Percentiles rank a stretch among this genome's conserved stretches.
Evolutionary conservation across 2,329 filamentous ascomycete species (phyloP).

Genomic region (Ophiostoma australiae): DNA sequence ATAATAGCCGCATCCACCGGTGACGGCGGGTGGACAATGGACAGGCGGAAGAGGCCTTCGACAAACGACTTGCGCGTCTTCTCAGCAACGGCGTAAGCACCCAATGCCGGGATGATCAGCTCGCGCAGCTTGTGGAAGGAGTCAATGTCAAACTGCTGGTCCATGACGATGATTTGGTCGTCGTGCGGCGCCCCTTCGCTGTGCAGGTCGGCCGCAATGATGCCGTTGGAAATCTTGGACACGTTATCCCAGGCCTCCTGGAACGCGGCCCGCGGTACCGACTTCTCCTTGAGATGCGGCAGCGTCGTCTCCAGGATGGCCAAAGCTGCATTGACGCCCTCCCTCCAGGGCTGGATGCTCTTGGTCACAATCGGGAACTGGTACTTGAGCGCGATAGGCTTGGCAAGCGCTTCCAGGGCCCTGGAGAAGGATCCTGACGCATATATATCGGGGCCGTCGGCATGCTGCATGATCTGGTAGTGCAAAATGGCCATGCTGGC

Average conservation of each 20-base stretch:
- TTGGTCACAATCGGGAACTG: slow-evolving; percentile 67
- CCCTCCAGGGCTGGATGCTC: slow-evolving; percentile 68
- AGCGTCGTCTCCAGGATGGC: slow-evolving; percentile 63
- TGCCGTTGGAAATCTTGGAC: slow-evolving; percentile 61
- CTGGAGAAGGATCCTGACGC: slow-evolving; percentile 59
- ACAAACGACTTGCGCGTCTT: slow-evolving; percentile 64
- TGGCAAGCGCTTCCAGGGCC: slow-evolving; percentile 62
- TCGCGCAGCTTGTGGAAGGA: slow-evolving; percentile 65
- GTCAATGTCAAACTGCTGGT: slow-evolving; percentile 76
- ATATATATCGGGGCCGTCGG: slow-evolving; percentile 63
- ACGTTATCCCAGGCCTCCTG: slow-evolving; percentile 66
- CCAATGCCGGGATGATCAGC: slow-evolving; percentile 70
- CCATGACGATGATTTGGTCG: slow-evolving; percentile 46
- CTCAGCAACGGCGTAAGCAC: slow-evolving; percentile 60
- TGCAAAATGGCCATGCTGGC: slow-evolving; percentile 68
- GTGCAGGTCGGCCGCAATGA: slow-evolving; percentile 60
- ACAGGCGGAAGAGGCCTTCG: slow-evolving; percentile 72
- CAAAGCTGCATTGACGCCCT: slow-evolving; percentile 67
- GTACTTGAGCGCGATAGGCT: slow-evolving; percentile 75
- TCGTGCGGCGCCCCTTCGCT: slow-evolving; percentile 41
- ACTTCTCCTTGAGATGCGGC: slow-evolving; percentile 50
- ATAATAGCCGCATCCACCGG: slow-evolving; percentile 53
- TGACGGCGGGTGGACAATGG: slow-evolving; percentile 66
- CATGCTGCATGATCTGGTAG: slow-evolving; percentile 54
- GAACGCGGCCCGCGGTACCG: slow-evolving; percentile 43